A percentile compares a stretch with the other conserved stretches of the same genome.
Evolutionary conservation across 2,329 filamentous ascomycete species (phyloP).

Genomic region (Macroventuria anomochaeta): DNA sequence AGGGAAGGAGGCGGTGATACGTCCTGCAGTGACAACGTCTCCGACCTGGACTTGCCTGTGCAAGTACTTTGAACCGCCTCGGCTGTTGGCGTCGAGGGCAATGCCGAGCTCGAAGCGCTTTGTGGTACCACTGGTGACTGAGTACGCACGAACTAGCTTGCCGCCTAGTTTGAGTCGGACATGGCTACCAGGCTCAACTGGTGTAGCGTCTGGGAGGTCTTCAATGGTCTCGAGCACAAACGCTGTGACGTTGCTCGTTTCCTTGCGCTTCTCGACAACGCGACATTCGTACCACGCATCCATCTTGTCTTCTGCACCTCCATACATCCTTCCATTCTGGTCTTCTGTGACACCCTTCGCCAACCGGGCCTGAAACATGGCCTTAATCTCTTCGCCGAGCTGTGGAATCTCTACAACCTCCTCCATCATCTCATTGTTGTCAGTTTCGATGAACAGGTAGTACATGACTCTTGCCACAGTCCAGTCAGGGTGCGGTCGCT

Average conservation of each 20-base stretch:
- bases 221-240: slow-evolving; percentile 60
- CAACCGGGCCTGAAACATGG: slow-evolving; percentile 62
- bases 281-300: slow-evolving; percentile 49
- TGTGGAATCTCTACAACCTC: slow-evolving; percentile 52
- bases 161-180: slow-evolving; percentile 64
- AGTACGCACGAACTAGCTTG: slow-evolving; percentile 66
- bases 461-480: slow-evolving; percentile 68
- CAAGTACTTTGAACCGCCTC: slow-evolving; percentile 67
- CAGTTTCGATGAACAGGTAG: slow-evolving; percentile 63
- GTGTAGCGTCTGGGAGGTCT: slow-evolving; percentile 38
- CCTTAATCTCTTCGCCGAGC: slow-evolving; percentile 58
- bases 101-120: slow-evolving; percentile 65
- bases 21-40: slow-evolving; percentile 59
- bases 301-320: slow-evolving; percentile 35
- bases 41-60: slow-evolving; percentile 59
- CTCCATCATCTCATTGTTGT: slow-evolving; percentile 57
- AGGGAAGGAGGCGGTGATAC: slow-evolving; percentile 59
- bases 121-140: slow-evolving; percentile 61
- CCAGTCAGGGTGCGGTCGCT: slow-evolving; percentile 65
- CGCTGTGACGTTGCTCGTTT: slow-evolving; percentile 60
- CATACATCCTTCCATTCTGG: slow-evolving; percentile 36
- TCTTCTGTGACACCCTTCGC: slow-evolving; percentile 52
- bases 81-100: slow-evolving; percentile 60
- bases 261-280: slow-evolving; percentile 57
- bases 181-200: slow-evolving; percentile 59